A percentile compares a stretch with the other conserved stretches of the same genome.
These are phyloP conservation scores for Urtica urens DNA, from an alignment of 306 rosid genomes.

Conservation along the genomic window DNA sequence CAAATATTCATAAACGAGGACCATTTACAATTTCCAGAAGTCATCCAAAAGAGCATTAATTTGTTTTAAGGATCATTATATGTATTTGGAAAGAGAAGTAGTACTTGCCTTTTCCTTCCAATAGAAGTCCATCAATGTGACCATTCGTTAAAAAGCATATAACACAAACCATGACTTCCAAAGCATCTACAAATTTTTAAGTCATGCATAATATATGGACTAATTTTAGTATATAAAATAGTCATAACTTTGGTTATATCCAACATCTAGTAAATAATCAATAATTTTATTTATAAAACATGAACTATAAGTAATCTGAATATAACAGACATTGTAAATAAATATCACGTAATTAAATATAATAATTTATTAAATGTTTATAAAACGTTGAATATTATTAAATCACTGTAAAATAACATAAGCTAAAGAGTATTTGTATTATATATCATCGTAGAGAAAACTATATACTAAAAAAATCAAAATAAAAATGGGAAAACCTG, in stretches of 20 bases:
- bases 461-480: constrained; percentile 3
- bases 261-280: no score
- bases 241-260: no score
- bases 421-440: no score
- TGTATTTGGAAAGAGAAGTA: constrained; percentile 6
- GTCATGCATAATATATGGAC: not conserved
- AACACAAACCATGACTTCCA: constrained; percentile 32
- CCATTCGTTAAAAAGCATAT: constrained; percentile 73
- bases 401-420: no score
- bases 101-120: constrained; percentile 36
- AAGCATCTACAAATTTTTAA: constrained; percentile 33
- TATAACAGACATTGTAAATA: no score
- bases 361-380: no score
- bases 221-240: not conserved
- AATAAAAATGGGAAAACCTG: constrained; percentile 10
- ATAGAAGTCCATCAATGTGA: constrained; percentile 61
- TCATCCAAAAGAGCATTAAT: constrained; percentile 12
- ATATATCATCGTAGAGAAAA: no score
- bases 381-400: no score
- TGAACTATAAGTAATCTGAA: no score
- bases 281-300: no score
- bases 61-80: not conserved
- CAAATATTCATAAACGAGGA: constrained; percentile 21
- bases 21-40: constrained; percentile 23
- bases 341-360: no score